A percentile compares a stretch with the other conserved stretches of the same genome.
phyloP scores from a whole-genome alignment of 2,329 filamentous ascomycete species.

The Fusarium floridanum region DNA sequence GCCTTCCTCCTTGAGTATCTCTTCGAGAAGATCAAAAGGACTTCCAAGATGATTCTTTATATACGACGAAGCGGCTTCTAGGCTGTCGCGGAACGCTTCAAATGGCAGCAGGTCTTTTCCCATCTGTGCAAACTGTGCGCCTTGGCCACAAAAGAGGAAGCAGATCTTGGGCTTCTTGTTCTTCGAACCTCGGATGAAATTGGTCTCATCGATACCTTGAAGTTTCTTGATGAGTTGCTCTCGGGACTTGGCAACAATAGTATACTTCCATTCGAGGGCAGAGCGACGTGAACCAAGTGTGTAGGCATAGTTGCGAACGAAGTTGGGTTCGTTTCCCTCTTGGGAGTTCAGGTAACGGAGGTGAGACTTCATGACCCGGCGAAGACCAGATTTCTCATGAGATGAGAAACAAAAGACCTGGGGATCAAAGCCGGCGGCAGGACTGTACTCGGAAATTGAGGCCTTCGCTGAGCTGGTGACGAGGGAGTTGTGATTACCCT shows the following conservation, averaged over 20 bases:
- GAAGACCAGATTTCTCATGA: conserved; percentile 57
- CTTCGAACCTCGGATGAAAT: conserved; percentile 41
- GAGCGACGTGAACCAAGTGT: conserved; percentile 62
- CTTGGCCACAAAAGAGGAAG: conserved; percentile 61
- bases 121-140: conserved; percentile 59
- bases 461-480: conserved; percentile 18
- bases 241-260: conserved; percentile 52
- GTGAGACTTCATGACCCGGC: conserved; percentile 53
- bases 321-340: conserved; percentile 9
- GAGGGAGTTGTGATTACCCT: conserved; percentile 53
- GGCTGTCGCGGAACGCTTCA: conserved; percentile 55
- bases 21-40: conserved; percentile 52
- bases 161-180: conserved; percentile 50
- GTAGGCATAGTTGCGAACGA: conserved; percentile 60
- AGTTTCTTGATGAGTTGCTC: conserved; percentile 52
- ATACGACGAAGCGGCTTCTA: conserved; percentile 52
- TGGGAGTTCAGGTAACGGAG: conserved; percentile 47
- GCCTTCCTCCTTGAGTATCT: conserved; percentile 48
- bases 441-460: not conserved
- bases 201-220: conserved; percentile 25
- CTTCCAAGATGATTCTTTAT: conserved; percentile 48
- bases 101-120: conserved; percentile 57
- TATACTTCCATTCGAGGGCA: conserved; percentile 57
- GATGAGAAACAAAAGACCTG: conserved; percentile 60
- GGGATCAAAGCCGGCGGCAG: conserved; percentile 24